phyloP scores from a whole-genome alignment of 306 rosid genomes.

The Fragaria ananassa region DNA sequence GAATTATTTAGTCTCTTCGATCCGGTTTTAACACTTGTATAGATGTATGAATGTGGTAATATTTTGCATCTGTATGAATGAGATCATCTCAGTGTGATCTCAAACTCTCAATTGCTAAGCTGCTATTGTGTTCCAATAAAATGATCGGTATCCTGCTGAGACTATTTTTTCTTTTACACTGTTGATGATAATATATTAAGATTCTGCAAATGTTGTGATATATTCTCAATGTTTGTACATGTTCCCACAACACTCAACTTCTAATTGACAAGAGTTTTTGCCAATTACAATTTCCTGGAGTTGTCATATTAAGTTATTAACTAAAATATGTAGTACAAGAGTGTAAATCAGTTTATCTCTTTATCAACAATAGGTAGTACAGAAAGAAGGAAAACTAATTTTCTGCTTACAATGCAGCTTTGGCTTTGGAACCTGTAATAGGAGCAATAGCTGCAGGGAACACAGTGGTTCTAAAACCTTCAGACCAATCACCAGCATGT shows the following conservation, averaged over 20 bases:
- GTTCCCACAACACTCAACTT: not conserved
- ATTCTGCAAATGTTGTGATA: not conserved
- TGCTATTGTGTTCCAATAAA: not conserved
- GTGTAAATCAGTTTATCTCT: not conserved
- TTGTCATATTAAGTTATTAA: not conserved
- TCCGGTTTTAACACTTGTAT: not conserved
- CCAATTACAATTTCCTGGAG: not conserved
- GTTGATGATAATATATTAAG: not conserved
- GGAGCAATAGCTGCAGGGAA: constrained; percentile 97
- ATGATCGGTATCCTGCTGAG: not conserved
- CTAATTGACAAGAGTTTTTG: not conserved
- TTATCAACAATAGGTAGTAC: not conserved
- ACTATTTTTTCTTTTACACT: not conserved
- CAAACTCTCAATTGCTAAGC: not conserved
- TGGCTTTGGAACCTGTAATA: constrained; percentile 78
- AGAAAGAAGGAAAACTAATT: not conserved
- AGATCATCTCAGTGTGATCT: not conserved
- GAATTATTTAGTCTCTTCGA: not conserved
- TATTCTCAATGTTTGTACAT: too few relatives aligned
- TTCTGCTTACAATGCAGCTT: constrained; percentile 38
- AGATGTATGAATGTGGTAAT: not conserved
- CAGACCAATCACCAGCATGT: constrained; percentile 71
- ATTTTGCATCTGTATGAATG: not conserved
- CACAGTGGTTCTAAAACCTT: constrained; percentile 60
- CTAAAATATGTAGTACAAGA: not conserved